phyloP scores from a whole-genome alignment of 768 basidiomycete species.

The Lanmaoa pseudosensibilis region DNA sequence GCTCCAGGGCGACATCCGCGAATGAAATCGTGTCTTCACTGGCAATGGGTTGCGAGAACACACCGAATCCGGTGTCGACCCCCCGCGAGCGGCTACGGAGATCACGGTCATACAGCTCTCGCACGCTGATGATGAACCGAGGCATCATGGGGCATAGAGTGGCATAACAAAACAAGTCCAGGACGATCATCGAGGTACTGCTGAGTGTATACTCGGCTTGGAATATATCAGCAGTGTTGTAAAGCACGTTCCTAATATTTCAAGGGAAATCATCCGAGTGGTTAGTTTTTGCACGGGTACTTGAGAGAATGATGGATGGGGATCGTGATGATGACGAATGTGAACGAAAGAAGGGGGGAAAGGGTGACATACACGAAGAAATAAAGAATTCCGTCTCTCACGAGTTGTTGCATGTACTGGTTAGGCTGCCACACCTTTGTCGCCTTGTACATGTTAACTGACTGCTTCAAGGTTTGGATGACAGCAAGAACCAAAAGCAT shows the following conservation, averaged over 20 bases:
- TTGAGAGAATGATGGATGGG: no score
- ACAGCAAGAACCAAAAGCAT: background rate
- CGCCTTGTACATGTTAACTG: constrained; percentile 4
- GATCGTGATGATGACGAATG: background rate
- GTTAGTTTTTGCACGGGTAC: background rate
- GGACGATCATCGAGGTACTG: background rate
- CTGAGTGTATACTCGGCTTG: background rate
- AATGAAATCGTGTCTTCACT: background rate
- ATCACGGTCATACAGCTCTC: no score
- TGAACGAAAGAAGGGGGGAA: background rate
- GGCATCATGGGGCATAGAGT: background rate
- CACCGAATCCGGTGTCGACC: no score
- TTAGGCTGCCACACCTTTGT: constrained; percentile 10
- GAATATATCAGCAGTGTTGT: background rate
- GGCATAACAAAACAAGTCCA: background rate
- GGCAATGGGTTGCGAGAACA: no score
- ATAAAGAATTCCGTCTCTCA: constrained; percentile 10
- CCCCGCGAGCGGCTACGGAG: no score
- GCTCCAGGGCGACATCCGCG: background rate
- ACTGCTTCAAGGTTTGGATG: background rate
- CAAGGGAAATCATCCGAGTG: background rate
- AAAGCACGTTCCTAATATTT: background rate
- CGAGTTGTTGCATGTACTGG: background rate
- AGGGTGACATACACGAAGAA: constrained; percentile 8
- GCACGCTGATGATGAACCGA: background rate